A percentile compares a stretch with the other conserved stretches of the same genome.
phyloP scores from a whole-genome alignment of 75 land plant genomes.

The Selaginella tamariscina region DNA sequence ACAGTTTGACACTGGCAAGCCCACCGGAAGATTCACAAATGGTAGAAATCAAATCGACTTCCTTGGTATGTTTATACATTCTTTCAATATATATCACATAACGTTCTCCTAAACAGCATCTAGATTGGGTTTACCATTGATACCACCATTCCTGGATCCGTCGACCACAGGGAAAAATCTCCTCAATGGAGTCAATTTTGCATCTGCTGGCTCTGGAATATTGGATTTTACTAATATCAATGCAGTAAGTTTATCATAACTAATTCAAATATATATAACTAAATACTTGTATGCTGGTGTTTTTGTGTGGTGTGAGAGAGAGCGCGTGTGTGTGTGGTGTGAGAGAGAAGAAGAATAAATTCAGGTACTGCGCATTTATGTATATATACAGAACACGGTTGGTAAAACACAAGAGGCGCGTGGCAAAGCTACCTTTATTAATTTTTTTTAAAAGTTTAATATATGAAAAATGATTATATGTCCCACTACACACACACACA shows the following conservation, averaged over 20 bases:
- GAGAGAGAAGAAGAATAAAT: too few species aligned
- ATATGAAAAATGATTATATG: too few species aligned
- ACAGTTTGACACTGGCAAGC: background rate
- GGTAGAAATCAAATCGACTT: background rate
- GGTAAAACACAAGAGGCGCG: too few species aligned
- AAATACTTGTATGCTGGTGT: background rate
- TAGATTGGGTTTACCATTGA: background rate
- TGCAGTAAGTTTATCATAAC: background rate
- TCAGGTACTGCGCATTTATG: too few species aligned
- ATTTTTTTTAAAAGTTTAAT: too few species aligned
- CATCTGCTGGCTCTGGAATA: background rate
- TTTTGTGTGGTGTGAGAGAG: too few species aligned
- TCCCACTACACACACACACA: too few species aligned
- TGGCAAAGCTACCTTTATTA: too few species aligned
- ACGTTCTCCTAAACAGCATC: background rate
- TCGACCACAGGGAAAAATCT: background rate
- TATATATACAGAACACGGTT: too few species aligned
- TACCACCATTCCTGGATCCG: background rate
- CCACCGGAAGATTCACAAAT: conserved; percentile 7
- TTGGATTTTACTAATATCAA: background rate
- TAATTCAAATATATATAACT: background rate
- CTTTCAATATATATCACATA: too few species aligned
- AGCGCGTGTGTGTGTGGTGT: too few species aligned
- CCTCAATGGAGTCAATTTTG: background rate
- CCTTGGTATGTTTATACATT: background rate